phyloP scores from a whole-genome alignment of 306 rosid species.

The Cucurbita maxima region DNA sequence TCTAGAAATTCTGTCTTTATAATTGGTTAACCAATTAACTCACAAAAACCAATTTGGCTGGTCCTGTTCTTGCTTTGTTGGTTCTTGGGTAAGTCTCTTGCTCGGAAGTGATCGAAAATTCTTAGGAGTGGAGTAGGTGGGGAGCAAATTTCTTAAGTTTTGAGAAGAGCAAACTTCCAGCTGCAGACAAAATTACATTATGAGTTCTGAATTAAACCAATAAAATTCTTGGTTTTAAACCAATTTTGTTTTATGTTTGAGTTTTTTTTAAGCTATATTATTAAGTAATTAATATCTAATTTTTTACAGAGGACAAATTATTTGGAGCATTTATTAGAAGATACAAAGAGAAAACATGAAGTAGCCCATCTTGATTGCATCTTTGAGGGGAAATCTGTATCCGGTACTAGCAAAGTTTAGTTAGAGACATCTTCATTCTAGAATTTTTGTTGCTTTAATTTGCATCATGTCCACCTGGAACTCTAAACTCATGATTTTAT shows the following conservation, averaged over 20 bases:
- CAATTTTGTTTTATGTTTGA: neutral
- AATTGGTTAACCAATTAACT: neutral
- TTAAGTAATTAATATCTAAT: neutral
- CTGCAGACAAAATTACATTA: neutral
- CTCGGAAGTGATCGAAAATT: neutral
- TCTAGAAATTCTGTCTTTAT: neutral
- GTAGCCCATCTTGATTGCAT: slow-evolving; percentile 10
- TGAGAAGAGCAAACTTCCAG: neutral
- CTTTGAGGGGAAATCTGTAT: slow-evolving; percentile 23
- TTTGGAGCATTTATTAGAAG: slow-evolving; percentile 46
- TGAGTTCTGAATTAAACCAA: neutral
- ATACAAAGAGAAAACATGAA: slow-evolving; percentile 24
- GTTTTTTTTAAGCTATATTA: neutral
- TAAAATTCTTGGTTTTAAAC: neutral
- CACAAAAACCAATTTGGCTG: neutral
- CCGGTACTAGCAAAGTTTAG: slow-evolving; percentile 23
- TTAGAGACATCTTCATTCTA: neutral
- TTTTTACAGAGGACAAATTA: slow-evolving; percentile 33
- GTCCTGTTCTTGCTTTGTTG: neutral
- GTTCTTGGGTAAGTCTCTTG: neutral
- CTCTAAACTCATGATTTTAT: neutral
- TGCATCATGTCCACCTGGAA: neutral
- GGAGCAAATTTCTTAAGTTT: neutral
- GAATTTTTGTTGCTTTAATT: neutral
- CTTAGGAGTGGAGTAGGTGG: no score